Percentiles rank a stretch among this genome's conserved stretches.
Evolutionary conservation across 73 alveolate species (phyloP).

Genomic region (Paramecium caudatum): DNA sequence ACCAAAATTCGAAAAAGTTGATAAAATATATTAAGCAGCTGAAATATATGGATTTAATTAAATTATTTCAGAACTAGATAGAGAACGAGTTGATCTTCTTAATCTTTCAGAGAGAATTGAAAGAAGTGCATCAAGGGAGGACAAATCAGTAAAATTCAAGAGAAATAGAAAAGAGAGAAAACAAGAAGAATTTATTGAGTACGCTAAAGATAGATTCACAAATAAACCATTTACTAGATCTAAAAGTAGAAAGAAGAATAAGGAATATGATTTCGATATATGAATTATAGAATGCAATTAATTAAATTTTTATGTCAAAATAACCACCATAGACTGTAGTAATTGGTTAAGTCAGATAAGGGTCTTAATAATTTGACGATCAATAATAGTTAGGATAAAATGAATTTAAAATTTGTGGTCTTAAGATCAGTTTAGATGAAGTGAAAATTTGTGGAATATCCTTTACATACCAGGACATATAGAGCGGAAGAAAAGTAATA

Average conservation of each 20-base stretch:
- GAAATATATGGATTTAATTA: constrained; percentile 24
- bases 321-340: too few relatives aligned
- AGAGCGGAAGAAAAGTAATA: constrained; percentile 3
- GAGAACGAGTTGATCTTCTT: background rate
- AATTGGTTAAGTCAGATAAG: constrained; percentile 3
- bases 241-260: background rate
- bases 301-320: too few relatives aligned
- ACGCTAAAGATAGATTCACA: background rate
- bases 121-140: constrained; percentile 20
- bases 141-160: background rate
- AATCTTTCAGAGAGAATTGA: background rate
- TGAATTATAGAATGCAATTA: too few relatives aligned
- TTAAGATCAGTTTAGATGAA: background rate
- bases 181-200: background rate
- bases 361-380: background rate
- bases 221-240: background rate
- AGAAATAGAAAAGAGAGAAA: constrained; percentile 17
- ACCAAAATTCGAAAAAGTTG: constrained; percentile 30
- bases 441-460: background rate
- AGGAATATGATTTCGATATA: too few relatives aligned
- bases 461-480: background rate
- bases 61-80: constrained; percentile 22
- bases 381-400: background rate
- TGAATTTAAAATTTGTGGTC: constrained; percentile 18
- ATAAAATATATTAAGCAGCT: constrained; percentile 21